Evolutionary conservation across 2,329 filamentous ascomycete genomes (phyloP).

Genomic region (Neofusicoccum sp.): DNA sequence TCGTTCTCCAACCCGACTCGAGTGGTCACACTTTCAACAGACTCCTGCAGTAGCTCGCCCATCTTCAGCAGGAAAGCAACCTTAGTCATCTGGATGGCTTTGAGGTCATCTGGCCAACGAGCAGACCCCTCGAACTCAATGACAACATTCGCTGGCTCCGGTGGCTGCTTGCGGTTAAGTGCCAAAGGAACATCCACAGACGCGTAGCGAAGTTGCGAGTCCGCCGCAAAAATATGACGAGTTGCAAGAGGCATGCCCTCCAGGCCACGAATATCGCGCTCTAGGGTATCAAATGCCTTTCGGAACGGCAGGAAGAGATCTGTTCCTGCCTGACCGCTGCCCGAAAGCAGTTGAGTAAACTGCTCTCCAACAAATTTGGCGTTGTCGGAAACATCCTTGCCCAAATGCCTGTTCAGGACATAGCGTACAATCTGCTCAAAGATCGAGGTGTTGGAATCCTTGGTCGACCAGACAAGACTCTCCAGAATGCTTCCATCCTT

Average conservation of each 20-base stretch:
- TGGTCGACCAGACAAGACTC: slow-evolving; percentile 78
- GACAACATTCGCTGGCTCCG: slow-evolving; percentile 71
- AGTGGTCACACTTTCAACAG: slow-evolving; percentile 63
- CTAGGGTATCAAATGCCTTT: slow-evolving; percentile 71
- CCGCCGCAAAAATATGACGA: slow-evolving; percentile 74
- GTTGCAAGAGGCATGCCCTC: slow-evolving; percentile 87
- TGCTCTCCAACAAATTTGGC: slow-evolving; percentile 50
- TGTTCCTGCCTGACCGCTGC: slow-evolving; percentile 38
- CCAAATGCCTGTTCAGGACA: slow-evolving; percentile 70
- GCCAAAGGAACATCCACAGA: slow-evolving; percentile 60
- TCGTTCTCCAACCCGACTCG: slow-evolving; percentile 82
- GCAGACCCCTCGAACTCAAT: slow-evolving; percentile 92
- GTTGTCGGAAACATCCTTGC: slow-evolving; percentile 56
- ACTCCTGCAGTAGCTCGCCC: slow-evolving; percentile 68
- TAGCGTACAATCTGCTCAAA: slow-evolving; percentile 79
- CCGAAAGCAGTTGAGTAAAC: slow-evolving; percentile 49
- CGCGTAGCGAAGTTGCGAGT: slow-evolving; percentile 73
- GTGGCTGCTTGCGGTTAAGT: slow-evolving; percentile 48
- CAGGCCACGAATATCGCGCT: slow-evolving; percentile 74
- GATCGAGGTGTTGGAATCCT: slow-evolving; percentile 64
- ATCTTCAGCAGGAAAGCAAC: slow-evolving; percentile 81
- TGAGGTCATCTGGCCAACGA: slow-evolving; percentile 90
- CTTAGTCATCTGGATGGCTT: slow-evolving; percentile 91
- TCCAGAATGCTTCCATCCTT: slow-evolving; percentile 94
- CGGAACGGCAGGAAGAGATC: slow-evolving; percentile 69